Conservation (phyloP, 176 grass and related monocot species). For the Tillandsia fasciculata region DNA sequence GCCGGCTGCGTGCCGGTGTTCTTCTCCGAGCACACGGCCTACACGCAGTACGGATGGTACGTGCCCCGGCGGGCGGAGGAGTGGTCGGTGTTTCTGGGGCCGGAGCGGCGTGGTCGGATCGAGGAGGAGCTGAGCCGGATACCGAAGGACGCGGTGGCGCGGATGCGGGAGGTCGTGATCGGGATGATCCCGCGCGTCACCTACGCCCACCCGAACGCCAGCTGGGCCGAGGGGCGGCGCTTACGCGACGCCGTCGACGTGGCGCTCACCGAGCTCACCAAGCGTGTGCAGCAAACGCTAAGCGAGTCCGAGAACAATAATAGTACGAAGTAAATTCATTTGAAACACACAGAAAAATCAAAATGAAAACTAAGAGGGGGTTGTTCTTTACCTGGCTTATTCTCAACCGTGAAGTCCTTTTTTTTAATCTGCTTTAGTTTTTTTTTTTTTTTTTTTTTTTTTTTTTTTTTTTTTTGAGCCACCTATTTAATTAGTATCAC, state of each 20-base stretch:
- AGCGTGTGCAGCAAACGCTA: constrained; percentile 18
- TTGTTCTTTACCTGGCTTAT: no score
- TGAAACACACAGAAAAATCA: no score
- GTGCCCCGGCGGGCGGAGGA: constrained; percentile 30
- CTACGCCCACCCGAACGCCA: constrained; percentile 47
- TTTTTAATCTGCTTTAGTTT: no score
- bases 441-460: no score
- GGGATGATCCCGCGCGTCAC: constrained; percentile 45
- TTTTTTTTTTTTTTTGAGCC: no score
- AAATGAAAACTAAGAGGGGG: no score
- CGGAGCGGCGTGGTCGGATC: constrained; percentile 33
- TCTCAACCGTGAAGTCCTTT: no score
- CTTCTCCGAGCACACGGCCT: constrained; percentile 45
- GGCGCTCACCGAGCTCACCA: constrained; percentile 40
- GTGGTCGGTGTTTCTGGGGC: constrained; percentile 59
- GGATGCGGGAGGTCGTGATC: constrained; percentile 61
- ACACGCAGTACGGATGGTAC: constrained; percentile 69
- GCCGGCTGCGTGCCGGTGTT: constrained; percentile 77
- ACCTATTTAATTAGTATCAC: no score
- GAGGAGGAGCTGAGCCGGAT: constrained; percentile 51
- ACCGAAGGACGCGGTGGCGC: constrained; percentile 26
- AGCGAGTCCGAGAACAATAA: no score
- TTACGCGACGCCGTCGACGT: constrained; percentile 60
- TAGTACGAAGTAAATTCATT: no score
- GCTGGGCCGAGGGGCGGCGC: constrained; percentile 34